Conservation (phyloP, 768 basidiomycete species). For the Cyathus striatus region DNA sequence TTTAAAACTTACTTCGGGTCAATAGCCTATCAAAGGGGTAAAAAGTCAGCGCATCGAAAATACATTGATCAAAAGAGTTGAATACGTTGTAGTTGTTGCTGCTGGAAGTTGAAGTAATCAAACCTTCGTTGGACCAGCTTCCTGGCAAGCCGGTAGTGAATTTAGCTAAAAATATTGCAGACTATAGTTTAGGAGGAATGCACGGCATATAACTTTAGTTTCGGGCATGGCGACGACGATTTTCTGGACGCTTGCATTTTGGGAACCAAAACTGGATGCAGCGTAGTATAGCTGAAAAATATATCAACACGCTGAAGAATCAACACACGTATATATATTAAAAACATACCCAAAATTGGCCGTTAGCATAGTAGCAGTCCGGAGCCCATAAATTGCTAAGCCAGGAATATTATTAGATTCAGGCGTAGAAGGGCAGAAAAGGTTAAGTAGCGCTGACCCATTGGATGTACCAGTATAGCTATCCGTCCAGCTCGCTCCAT, state of each 20-base stretch:
- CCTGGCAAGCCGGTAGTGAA: slow-evolving; percentile 43
- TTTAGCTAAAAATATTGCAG: slow-evolving; percentile 50
- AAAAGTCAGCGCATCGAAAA: not conserved
- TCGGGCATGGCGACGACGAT: too few species aligned
- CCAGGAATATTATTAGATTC: too few species aligned
- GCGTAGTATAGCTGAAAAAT: slow-evolving; percentile 44
- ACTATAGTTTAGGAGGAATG: slow-evolving; percentile 22
- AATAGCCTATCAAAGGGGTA: too few species aligned
- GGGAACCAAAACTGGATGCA: slow-evolving; percentile 50
- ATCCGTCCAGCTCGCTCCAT: slow-evolving; percentile 46
- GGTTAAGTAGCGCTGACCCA: slow-evolving; percentile 28
- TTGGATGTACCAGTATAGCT: slow-evolving; percentile 41
- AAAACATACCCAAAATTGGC: slow-evolving; percentile 20
- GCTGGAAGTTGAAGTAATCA: slow-evolving; percentile 37
- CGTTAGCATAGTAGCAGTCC: slow-evolving; percentile 26
- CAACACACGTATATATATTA: not conserved
- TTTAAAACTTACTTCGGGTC: slow-evolving; percentile 43
- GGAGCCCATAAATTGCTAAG: slow-evolving; percentile 33
- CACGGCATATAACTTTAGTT: too few species aligned
- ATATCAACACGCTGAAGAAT: not conserved
- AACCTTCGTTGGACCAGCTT: slow-evolving; percentile 39
- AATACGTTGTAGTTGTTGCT: slow-evolving; percentile 37
- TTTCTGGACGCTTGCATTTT: slow-evolving; percentile 34
- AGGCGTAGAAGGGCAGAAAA: too few species aligned
- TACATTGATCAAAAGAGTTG: not conserved